These are phyloP conservation scores for Suillus hirtellus DNA, from an alignment of 768 basidiomycete species.

Conservation along the genomic window DNA sequence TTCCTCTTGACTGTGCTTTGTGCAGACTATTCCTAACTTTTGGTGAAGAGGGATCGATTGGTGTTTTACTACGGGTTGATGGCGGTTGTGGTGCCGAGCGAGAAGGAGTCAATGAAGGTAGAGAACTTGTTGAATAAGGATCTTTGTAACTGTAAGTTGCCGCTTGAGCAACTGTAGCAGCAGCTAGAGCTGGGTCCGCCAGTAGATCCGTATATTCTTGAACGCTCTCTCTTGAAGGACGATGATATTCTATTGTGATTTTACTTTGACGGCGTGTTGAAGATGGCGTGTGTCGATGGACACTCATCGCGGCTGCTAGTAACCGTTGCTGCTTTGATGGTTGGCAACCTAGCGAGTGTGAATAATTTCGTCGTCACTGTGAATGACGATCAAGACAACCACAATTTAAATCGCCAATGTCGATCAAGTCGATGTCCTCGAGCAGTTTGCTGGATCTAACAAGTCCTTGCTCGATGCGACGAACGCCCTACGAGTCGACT, in stretches of 20 bases:
- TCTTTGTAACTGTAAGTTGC: slow-evolving; percentile 37
- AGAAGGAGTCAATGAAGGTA: slow-evolving; percentile 30
- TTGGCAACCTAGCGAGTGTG: slow-evolving; percentile 3
- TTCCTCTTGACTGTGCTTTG: slow-evolving; percentile 53
- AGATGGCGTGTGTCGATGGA: slow-evolving; percentile 26
- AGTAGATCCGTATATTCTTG: slow-evolving; percentile 78
- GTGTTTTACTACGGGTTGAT: slow-evolving; percentile 28
- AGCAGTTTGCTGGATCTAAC: neutral
- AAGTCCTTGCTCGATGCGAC: neutral
- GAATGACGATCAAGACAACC: neutral
- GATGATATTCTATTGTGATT: slow-evolving; percentile 75
- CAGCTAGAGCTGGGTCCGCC: slow-evolving; percentile 56
- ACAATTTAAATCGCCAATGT: neutral
- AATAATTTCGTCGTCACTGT: neutral
- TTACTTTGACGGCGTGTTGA: slow-evolving; percentile 45
- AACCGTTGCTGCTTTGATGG: slow-evolving; percentile 9
- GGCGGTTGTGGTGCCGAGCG: slow-evolving; percentile 48
- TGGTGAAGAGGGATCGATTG: slow-evolving; percentile 33
- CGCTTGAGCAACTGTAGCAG: slow-evolving; percentile 44
- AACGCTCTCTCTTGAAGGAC: slow-evolving; percentile 72
- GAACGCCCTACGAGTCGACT: neutral
- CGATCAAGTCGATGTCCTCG: slow-evolving; percentile 1
- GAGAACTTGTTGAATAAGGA: slow-evolving; percentile 33
- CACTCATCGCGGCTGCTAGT: slow-evolving; percentile 6
- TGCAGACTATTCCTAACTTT: slow-evolving; percentile 57